These are phyloP conservation scores for Plasmodium chabaudi DNA, from an alignment of 169 alveolate genomes.

Conservation along the genomic window DNA sequence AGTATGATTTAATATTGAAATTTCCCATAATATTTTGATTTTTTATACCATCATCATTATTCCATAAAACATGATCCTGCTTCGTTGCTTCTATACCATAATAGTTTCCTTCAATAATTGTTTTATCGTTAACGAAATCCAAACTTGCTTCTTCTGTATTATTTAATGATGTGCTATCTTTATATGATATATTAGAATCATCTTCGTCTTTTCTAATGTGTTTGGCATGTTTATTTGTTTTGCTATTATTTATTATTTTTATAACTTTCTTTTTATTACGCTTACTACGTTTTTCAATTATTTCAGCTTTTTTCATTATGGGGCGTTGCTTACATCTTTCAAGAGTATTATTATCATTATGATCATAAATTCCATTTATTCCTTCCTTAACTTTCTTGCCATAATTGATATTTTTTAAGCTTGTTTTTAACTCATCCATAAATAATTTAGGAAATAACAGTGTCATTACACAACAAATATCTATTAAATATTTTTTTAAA, in stretches of 20 bases:
- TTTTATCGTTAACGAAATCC: conserved; percentile 1
- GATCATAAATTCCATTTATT: conserved; percentile 1
- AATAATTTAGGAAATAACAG: conserved; percentile 82
- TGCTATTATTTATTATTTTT: not conserved
- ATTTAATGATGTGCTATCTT: not conserved
- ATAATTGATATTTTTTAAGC: conserved; percentile 18
- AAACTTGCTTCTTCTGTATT: not conserved
- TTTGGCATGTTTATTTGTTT: not conserved
- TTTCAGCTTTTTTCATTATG: no score
- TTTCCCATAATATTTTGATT: conserved; percentile 12
- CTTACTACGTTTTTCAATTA: not conserved
- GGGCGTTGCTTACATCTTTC: not conserved
- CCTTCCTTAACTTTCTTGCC: not conserved
- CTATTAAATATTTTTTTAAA: conserved; percentile 80
- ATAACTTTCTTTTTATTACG: not conserved
- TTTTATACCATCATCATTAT: conserved; percentile 5
- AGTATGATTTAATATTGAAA: not conserved
- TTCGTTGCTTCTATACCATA: conserved; percentile 5
- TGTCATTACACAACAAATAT: conserved; percentile 81
- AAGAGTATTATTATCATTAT: not conserved
- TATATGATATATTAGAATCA: not conserved
- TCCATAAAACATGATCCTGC: conserved; percentile 13
- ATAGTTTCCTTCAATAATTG: not conserved
- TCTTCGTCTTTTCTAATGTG: conserved; percentile 1
- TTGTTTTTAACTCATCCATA: conserved; percentile 70